These are phyloP conservation scores for Thermochaetoides thermophila DNA, from an alignment of 495 filamentous ascomycete genomes.

Conservation along the genomic window DNA sequence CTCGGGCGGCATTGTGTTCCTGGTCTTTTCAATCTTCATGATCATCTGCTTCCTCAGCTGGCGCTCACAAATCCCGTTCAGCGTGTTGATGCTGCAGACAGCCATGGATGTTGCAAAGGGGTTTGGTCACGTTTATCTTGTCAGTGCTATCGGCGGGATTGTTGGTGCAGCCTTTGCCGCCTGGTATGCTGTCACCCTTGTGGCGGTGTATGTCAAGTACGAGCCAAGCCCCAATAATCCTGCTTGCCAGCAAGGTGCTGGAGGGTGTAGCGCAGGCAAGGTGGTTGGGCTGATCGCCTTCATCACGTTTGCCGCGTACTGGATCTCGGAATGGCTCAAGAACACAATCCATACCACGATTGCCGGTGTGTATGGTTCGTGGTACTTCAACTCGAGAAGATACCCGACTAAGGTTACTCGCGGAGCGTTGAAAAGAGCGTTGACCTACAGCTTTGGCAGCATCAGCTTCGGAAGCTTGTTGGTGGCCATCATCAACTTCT, in stretches of 20 bases:
- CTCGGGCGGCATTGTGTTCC: slow-evolving; percentile 70
- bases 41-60: slow-evolving; percentile 42
- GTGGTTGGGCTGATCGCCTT: slow-evolving; percentile 77
- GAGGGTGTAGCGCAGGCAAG: slow-evolving; percentile 57
- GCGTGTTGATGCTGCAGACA: slow-evolving; percentile 76
- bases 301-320: slow-evolving; percentile 79
- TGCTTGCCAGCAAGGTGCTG: slow-evolving; percentile 44
- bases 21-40: slow-evolving; percentile 57
- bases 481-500: slow-evolving; percentile 73
- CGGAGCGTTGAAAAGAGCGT: slow-evolving; percentile 57
- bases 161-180: slow-evolving; percentile 57
- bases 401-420: slow-evolving; percentile 64
- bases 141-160: slow-evolving; percentile 66
- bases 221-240: slow-evolving; percentile 50
- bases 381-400: slow-evolving; percentile 70
- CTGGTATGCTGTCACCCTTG: slow-evolving; percentile 45
- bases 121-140: slow-evolving; percentile 74
- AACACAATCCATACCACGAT: slow-evolving; percentile 83
- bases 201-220: slow-evolving; percentile 65
- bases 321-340: slow-evolving; percentile 84
- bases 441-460: slow-evolving; percentile 84
- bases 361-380: slow-evolving; percentile 77
- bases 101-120: slow-evolving; percentile 71
- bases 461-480: slow-evolving; percentile 75
- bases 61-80: slow-evolving; percentile 80